Conservation (phyloP, 352 stramenopile genomes). For the Pseudoperonospora humuli region DNA sequence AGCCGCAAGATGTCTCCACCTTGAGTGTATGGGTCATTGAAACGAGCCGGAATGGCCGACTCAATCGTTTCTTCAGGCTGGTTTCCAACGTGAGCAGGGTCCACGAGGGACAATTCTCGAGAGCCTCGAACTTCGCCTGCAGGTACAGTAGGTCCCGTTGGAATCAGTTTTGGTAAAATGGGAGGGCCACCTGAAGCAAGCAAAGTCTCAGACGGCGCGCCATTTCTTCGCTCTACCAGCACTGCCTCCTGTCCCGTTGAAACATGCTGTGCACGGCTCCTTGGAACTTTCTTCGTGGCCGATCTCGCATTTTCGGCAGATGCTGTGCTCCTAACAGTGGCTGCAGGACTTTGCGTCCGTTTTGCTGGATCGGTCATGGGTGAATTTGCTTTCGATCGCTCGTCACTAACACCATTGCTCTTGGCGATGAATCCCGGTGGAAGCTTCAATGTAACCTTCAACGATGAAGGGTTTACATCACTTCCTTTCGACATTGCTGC, state of each 20-base stretch:
- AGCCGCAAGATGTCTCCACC: constrained; percentile 63
- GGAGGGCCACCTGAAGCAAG: constrained; percentile 7
- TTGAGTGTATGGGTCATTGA: constrained; percentile 59
- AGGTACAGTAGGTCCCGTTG: constrained; percentile 46
- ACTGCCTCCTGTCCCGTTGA: constrained; percentile 1
- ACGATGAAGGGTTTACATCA: constrained; percentile 27
- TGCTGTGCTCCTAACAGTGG: constrained; percentile 15
- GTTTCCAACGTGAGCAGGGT: constrained; percentile 15
- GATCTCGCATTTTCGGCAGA: constrained; percentile 7
- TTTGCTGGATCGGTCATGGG: constrained; percentile 40
- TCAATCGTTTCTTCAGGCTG: constrained; percentile 50
- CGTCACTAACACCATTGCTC: constrained; percentile 8
- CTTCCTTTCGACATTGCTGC: constrained; percentile 24
- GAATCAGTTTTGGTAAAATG: constrained; percentile 53
- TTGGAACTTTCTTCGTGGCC: constrained; percentile 18
- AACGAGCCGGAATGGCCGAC: constrained; percentile 47
- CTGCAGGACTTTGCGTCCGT: constrained; percentile 20
- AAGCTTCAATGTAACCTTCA: constrained; percentile 56
- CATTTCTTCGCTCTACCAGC: constrained; percentile 4
- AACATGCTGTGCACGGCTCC: constrained; percentile 2
- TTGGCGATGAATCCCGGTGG: constrained; percentile 41
- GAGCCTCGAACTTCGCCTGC: constrained; percentile 49
- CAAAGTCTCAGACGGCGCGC: not conserved
- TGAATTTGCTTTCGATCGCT: constrained; percentile 30
- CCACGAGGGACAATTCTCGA: constrained; percentile 46